Conservation (phyloP, 164 flowering plant species). For the Aristolochia fimbriata region DNA sequence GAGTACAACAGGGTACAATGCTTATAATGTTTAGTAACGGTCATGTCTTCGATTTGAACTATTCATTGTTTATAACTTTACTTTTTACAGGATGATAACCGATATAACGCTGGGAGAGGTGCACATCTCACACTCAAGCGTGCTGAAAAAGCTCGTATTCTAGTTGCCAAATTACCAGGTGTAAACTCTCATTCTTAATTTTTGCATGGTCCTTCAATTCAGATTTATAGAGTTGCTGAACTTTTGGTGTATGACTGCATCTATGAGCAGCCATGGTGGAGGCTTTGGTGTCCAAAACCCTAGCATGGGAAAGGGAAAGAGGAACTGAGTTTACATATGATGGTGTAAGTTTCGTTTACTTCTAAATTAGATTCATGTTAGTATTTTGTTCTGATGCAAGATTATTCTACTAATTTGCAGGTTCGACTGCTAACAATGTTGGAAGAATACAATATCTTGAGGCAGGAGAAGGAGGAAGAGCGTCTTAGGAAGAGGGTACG, state of each 20-base stretch:
- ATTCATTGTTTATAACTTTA: neutral
- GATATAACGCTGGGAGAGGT: conserved; percentile 74
- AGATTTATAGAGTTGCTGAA: neutral
- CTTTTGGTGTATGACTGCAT: conserved; percentile 1
- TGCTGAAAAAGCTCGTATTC: conserved; percentile 69
- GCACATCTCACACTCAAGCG: conserved; percentile 65
- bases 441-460: conserved; percentile 57
- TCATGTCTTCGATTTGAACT: neutral
- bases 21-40: neutral
- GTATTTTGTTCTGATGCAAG: neutral
- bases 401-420: conserved; percentile 20
- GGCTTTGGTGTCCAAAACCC: conserved; percentile 31
- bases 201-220: conserved; percentile 1
- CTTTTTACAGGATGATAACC: conserved; percentile 52
- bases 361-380: neutral
- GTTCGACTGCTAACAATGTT: conserved; percentile 73
- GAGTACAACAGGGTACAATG: conserved; percentile 60
- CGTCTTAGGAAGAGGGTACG: conserved; percentile 68
- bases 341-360: conserved; percentile 38
- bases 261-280: conserved; percentile 52
- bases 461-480: conserved; percentile 82
- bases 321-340: conserved; percentile 50
- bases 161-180: conserved; percentile 65
- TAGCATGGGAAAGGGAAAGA: conserved; percentile 58
- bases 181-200: neutral